phyloP scores from a whole-genome alignment of 805 yeast genomes.

The Helenozyma baotianmanensis region DNA sequence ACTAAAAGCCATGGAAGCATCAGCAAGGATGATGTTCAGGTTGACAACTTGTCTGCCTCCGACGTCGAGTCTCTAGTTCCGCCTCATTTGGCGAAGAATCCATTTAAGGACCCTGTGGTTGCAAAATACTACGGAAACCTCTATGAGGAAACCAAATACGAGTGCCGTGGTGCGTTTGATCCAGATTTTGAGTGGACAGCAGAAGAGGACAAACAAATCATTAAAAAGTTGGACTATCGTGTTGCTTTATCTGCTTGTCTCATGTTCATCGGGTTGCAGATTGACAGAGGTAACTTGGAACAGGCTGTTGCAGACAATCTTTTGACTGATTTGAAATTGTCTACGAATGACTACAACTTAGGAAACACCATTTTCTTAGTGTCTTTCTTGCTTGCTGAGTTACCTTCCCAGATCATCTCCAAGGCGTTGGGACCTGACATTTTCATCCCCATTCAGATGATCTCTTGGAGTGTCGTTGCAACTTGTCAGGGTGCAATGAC shows the following conservation, averaged over 20 bases:
- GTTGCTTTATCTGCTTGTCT: constrained; percentile 57
- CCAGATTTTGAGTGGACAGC: constrained; percentile 51
- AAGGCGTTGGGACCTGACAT: constrained; percentile 59
- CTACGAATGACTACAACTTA: constrained; percentile 53
- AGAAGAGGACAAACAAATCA: constrained; percentile 46
- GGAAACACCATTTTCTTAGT: constrained; percentile 54
- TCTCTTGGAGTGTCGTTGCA: constrained; percentile 56
- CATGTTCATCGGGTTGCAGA: constrained; percentile 54
- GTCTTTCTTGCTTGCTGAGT: constrained; percentile 51
- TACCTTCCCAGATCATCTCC: constrained; percentile 65
- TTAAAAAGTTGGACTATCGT: constrained; percentile 49
- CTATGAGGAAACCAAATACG: constrained; percentile 49
- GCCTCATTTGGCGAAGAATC: constrained; percentile 9
- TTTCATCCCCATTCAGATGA: constrained; percentile 58
- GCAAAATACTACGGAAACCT: constrained; percentile 42
- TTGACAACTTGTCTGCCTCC: too few relatives aligned
- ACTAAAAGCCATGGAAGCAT: too few relatives aligned
- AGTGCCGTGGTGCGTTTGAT: constrained; percentile 52
- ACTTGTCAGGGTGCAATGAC: constrained; percentile 45
- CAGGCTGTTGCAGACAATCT: constrained; percentile 59
- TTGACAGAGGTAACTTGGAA: constrained; percentile 53
- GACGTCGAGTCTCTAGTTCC: too few relatives aligned
- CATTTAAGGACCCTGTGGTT: constrained; percentile 41
- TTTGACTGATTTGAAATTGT: constrained; percentile 46
- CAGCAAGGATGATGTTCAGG: too few relatives aligned